A percentile compares a stretch with the other conserved stretches of the same genome.
These are phyloP conservation scores for Pseudogymnoascus sp. DNA, from an alignment of 2,329 filamentous ascomycete species.

Conservation along the genomic window DNA sequence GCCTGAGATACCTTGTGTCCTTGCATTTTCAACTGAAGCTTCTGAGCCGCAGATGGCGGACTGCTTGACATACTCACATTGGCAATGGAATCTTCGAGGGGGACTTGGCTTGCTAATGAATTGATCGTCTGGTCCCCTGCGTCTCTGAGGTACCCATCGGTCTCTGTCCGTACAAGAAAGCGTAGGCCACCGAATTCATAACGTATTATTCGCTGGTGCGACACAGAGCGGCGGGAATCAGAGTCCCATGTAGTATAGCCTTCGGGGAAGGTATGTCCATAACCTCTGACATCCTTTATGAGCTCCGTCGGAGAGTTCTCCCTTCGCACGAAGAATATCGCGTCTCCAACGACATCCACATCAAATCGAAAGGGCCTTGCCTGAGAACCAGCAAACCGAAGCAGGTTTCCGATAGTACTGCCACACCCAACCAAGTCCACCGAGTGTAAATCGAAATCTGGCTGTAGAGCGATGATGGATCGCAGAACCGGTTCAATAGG, in stretches of 20 bases:
- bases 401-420: slow-evolving; percentile 52
- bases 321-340: slow-evolving; percentile 54
- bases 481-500: too few relatives aligned
- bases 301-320: slow-evolving; percentile 51
- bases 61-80: slow-evolving; percentile 29
- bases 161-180: slow-evolving; percentile 47
- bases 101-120: slow-evolving; percentile 19
- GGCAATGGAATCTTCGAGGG: slow-evolving; percentile 19
- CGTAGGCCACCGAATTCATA: slow-evolving; percentile 48
- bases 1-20: slow-evolving; percentile 27
- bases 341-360: slow-evolving; percentile 46
- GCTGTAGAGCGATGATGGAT: too few relatives aligned
- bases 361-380: slow-evolving; percentile 48
- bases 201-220: slow-evolving; percentile 53
- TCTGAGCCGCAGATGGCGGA: slow-evolving; percentile 32
- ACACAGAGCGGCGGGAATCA: slow-evolving; percentile 44
- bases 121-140: background rate
- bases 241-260: slow-evolving; percentile 55
- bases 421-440: slow-evolving; percentile 54
- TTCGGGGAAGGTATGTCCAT: slow-evolving; percentile 59
- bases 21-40: slow-evolving; percentile 23
- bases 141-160: slow-evolving; percentile 45
- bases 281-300: slow-evolving; percentile 49
- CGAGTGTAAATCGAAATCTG: too few relatives aligned
- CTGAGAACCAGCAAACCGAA: slow-evolving; percentile 43